phyloP scores from a whole-genome alignment of 306 rosid species.

The Phaseolus lunatus region DNA sequence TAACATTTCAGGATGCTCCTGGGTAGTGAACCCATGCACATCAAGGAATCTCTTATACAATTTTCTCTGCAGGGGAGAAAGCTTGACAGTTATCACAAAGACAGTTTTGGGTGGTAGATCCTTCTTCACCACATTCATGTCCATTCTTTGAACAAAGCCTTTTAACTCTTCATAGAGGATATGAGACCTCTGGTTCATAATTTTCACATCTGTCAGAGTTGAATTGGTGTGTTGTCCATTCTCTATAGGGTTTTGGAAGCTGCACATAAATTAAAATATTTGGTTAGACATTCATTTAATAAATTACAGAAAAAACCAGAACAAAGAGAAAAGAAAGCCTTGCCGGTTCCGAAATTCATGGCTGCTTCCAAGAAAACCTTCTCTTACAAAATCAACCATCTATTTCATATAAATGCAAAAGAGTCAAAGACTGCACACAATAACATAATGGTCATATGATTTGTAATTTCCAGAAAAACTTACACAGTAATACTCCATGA shows the following conservation, averaged over 20 bases:
- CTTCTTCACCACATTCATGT: conserved; percentile 91
- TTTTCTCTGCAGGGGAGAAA: conserved; percentile 88
- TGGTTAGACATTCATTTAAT: conserved; percentile 29
- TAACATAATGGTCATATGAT: conserved; percentile 22
- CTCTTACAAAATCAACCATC: conserved; percentile 99
- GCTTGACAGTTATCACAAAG: conserved; percentile 91
- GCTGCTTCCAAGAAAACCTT: conserved; percentile 99
- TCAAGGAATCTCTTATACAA: conserved; percentile 92
- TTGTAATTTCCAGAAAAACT: conserved; percentile 48
- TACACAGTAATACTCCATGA: conserved; percentile 99
- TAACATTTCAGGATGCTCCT: conserved; percentile 63
- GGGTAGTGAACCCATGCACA: conserved; percentile 84
- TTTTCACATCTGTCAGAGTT: conserved; percentile 85
- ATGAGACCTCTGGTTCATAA: conserved; percentile 98
- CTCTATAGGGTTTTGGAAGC: conserved; percentile 97
- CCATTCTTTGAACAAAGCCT: conserved; percentile 99
- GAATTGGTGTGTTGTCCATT: conserved; percentile 99
- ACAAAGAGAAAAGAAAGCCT: conserved; percentile 50
- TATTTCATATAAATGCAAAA: conserved; percentile 50
- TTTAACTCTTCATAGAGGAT: conserved; percentile 88
- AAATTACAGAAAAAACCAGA: conserved; percentile 35
- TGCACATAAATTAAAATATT: conserved; percentile 52
- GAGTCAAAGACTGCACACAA: conserved; percentile 32
- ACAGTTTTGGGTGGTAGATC: conserved; percentile 99
- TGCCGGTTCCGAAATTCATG: conserved; percentile 98